Percentiles rank a stretch among this genome's conserved stretches.
Conservation (phyloP, 495 filamentous ascomycete species). For the Xylaria longipes region DNA sequence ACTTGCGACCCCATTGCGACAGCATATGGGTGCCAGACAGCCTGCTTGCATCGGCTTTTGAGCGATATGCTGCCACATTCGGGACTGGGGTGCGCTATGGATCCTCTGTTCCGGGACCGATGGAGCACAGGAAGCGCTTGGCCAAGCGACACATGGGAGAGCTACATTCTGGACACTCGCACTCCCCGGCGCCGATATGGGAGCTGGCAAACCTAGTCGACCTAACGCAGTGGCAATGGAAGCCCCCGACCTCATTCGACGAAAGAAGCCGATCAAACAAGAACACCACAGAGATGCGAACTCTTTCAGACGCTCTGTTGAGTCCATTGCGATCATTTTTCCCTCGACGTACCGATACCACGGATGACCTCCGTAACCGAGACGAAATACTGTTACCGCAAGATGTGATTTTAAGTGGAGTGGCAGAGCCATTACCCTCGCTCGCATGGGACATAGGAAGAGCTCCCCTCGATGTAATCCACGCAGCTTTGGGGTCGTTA, state of each 20-base stretch:
- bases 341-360: background rate
- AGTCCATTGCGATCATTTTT: background rate
- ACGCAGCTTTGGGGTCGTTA: conserved; percentile 22
- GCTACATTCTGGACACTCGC: conserved; percentile 44
- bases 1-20: conserved; percentile 39
- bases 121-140: conserved; percentile 59
- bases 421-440: conserved; percentile 15
- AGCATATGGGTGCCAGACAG: conserved; percentile 55
- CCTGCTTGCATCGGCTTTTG: conserved; percentile 45
- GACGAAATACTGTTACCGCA: conserved; percentile 4
- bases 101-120: conserved; percentile 51
- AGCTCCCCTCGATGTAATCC: conserved; percentile 25
- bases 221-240: conserved; percentile 57
- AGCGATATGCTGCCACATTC: conserved; percentile 46
- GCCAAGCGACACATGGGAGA: conserved; percentile 59
- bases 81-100: conserved; percentile 30
- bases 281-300: background rate
- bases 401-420: background rate
- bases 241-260: conserved; percentile 45
- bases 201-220: conserved; percentile 46
- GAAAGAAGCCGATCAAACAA: conserved; percentile 11
- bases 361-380: background rate
- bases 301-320: background rate
- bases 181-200: conserved; percentile 47
- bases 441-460: conserved; percentile 23